Percentiles rank a stretch among this genome's conserved stretches.
These are phyloP conservation scores for Apiospora arundinis DNA, from an alignment of 2,329 filamentous ascomycete genomes.

Conservation along the genomic window DNA sequence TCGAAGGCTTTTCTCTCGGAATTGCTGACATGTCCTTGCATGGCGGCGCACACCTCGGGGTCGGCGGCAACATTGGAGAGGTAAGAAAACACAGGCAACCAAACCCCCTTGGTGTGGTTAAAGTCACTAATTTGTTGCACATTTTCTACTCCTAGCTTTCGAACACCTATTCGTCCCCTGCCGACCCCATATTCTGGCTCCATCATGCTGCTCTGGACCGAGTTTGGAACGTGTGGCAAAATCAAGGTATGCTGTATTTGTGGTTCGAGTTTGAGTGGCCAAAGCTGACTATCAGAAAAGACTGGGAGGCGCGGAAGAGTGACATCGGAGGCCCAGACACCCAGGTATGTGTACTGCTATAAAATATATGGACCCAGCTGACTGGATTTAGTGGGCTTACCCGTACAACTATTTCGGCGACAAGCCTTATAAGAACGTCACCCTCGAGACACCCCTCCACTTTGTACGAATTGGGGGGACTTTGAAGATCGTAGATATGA, in stretches of 20 bases:
- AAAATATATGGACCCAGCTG: constrained; percentile 20
- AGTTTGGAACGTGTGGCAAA: constrained; percentile 42
- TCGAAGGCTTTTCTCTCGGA: constrained; percentile 32
- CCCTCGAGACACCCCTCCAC: constrained; percentile 34
- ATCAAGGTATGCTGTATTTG: constrained; percentile 24
- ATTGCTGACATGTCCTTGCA: constrained; percentile 34
- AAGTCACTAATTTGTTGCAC: neutral
- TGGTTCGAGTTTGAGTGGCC: neutral
- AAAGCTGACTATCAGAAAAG: constrained; percentile 11
- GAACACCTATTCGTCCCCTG: constrained; percentile 39
- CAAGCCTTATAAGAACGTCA: constrained; percentile 41
- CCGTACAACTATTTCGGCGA: constrained; percentile 42
- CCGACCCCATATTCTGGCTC: constrained; percentile 43
- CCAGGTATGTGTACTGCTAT: neutral
- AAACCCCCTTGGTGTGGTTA: neutral
- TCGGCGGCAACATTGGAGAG: constrained; percentile 41
- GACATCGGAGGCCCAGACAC: constrained; percentile 43
- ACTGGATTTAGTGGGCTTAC: constrained; percentile 33
- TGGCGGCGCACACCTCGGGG: constrained; percentile 35
- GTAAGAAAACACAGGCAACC: constrained; percentile 23
- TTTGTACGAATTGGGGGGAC: constrained; percentile 24
- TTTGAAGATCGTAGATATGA: constrained; percentile 26
- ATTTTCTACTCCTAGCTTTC: constrained; percentile 29
- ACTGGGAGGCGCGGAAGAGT: constrained; percentile 36
- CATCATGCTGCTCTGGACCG: constrained; percentile 38